Percentiles rank a stretch among this genome's conserved stretches.
Conservation (phyloP, 768 basidiomycete species). For the Pleurotus cornucopiae region DNA sequence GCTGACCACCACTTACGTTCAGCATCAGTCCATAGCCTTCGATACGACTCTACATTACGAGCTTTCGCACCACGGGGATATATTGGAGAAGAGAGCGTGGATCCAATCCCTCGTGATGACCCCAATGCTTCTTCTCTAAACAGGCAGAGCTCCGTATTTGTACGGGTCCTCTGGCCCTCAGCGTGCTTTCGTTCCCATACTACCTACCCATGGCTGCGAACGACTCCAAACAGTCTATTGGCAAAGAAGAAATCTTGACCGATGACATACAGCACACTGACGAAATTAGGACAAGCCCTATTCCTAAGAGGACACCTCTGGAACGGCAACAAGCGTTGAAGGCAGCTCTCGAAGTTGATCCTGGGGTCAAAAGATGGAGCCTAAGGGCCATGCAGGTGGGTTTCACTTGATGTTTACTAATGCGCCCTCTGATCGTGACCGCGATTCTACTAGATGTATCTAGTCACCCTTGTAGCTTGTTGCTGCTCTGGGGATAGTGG, state of each 20-base stretch:
- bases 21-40: too few relatives aligned
- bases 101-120: background rate
- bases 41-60: background rate
- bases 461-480: conserved; percentile 42
- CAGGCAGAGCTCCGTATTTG: background rate
- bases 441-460: conserved; percentile 30
- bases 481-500: conserved; percentile 50
- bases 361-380: conserved; percentile 33
- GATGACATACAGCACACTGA: conserved; percentile 7
- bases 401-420: background rate
- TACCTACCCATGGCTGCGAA: background rate
- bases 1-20: too few relatives aligned
- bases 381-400: conserved; percentile 33
- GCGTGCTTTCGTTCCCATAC: too few relatives aligned
- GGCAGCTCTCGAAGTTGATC: conserved; percentile 36
- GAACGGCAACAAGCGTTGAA: conserved; percentile 36
- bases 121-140: background rate
- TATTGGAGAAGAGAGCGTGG: background rate
- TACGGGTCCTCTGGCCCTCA: background rate
- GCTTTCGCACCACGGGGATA: background rate
- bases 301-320: conserved; percentile 25
- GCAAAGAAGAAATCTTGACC: conserved; percentile 17
- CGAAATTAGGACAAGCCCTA: background rate
- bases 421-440: too few relatives aligned
- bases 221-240: conserved; percentile 20